Conservation (phyloP, 345 rosid species). For the Clarkia xantiana region DNA sequence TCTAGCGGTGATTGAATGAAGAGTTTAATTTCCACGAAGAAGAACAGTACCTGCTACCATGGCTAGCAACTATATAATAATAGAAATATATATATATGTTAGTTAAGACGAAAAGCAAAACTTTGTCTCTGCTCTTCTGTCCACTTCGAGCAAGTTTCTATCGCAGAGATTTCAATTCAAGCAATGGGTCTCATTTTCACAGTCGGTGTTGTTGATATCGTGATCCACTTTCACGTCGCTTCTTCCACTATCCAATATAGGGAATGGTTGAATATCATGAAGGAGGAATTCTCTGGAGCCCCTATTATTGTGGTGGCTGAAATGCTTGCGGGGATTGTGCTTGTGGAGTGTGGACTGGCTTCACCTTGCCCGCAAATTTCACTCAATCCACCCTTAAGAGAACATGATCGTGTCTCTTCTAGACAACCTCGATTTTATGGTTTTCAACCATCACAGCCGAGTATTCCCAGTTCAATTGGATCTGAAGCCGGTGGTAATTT, state of each 20-base stretch:
- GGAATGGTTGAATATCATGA: slow-evolving; percentile 78
- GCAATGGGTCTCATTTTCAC: slow-evolving; percentile 52
- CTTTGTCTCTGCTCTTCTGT: too few species aligned
- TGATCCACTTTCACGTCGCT: slow-evolving; percentile 68
- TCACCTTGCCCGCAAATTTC: slow-evolving; percentile 75
- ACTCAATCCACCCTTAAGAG: slow-evolving; percentile 73
- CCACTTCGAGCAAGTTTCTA: too few species aligned
- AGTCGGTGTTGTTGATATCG: slow-evolving; percentile 46
- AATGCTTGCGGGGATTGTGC: slow-evolving; percentile 49
- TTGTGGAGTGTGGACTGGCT: slow-evolving; percentile 85
- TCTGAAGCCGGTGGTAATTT: slow-evolving; percentile 36
- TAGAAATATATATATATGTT: too few species aligned
- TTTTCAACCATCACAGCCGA: slow-evolving; percentile 69
- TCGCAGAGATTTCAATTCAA: not conserved
- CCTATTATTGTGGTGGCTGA: slow-evolving; percentile 60
- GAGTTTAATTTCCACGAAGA: too few species aligned
- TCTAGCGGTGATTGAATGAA: too few species aligned
- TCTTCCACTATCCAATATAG: slow-evolving; percentile 82
- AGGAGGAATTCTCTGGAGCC: slow-evolving; percentile 76
- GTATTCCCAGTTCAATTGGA: slow-evolving; percentile 27
- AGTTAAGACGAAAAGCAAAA: too few species aligned
- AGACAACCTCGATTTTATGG: slow-evolving; percentile 72
- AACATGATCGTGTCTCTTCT: slow-evolving; percentile 83
- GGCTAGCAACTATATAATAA: too few species aligned
- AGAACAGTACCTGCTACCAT: too few species aligned